A percentile compares a stretch with the other conserved stretches of the same genome.
Conservation (phyloP, 2,329 filamentous ascomycete genomes). For the Coniochaeta hoffmannii region DNA sequence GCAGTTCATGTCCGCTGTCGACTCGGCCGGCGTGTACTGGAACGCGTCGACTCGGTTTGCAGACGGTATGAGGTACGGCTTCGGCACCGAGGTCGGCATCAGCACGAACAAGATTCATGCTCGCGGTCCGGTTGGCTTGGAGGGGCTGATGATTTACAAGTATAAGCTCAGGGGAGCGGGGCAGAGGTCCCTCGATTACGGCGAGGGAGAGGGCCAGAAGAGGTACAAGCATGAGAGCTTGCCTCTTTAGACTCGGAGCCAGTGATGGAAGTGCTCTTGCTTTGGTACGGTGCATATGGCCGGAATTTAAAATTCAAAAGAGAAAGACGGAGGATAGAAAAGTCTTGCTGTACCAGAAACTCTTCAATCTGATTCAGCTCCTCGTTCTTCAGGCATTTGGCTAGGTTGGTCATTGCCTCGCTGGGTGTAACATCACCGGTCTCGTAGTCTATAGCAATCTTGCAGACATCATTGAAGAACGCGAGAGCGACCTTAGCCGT, state of each 20-base stretch:
- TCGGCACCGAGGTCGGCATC: slow-evolving; percentile 96
- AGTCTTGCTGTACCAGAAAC: too few species aligned
- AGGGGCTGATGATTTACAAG: slow-evolving; percentile 95
- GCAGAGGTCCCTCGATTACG: slow-evolving; percentile 74
- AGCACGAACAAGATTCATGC: slow-evolving; percentile 98
- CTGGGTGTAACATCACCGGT: too few species aligned
- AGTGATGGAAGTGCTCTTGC: too few species aligned
- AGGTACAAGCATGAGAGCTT: slow-evolving; percentile 52
- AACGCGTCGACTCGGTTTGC: slow-evolving; percentile 92
- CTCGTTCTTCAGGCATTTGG: too few species aligned
- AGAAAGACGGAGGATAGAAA: too few species aligned
- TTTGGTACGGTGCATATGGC: too few species aligned
- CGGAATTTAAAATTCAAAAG: too few species aligned
- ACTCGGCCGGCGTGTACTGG: slow-evolving; percentile 93
- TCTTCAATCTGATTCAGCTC: too few species aligned
- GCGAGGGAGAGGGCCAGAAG: slow-evolving; percentile 52
- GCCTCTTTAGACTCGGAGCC: slow-evolving; percentile 24
- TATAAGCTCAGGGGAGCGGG: slow-evolving; percentile 82
- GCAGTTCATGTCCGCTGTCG: slow-evolving; percentile 75
- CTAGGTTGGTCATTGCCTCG: too few species aligned
- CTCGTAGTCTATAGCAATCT: too few species aligned
- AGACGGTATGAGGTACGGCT: slow-evolving; percentile 94
- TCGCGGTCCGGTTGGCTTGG: slow-evolving; percentile 84
- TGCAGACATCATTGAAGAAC: too few species aligned
- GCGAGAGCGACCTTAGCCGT: too few species aligned